A percentile compares a stretch with the other conserved stretches of the same genome.
Evolutionary conservation across 768 basidiomycete species (phyloP).

Genomic region (Tricholoma matsutake): DNA sequence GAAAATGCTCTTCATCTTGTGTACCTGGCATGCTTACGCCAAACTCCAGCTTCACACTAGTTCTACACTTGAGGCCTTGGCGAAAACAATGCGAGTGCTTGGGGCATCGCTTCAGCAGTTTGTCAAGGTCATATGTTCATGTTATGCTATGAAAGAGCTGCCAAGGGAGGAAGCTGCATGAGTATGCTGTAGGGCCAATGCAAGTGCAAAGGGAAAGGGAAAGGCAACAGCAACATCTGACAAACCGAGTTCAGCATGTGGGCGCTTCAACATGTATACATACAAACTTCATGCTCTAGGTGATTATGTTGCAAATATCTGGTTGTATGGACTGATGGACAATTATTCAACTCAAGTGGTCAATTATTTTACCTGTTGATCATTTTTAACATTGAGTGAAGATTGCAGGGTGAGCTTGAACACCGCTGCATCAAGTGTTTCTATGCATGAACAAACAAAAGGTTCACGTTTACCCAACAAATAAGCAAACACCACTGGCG

Average conservation of each 20-base stretch:
- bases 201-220: no score
- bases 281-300: constrained; percentile 13
- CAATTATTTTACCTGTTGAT: neutral
- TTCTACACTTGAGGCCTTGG: constrained; percentile 6
- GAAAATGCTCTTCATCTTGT: constrained; percentile 6
- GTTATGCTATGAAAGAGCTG: constrained; percentile 5
- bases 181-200: neutral
- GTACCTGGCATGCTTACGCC: constrained; percentile 10
- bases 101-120: constrained; percentile 3
- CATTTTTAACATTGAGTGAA: neutral
- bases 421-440: constrained; percentile 5
- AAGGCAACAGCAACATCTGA: neutral
- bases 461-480: neutral
- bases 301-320: constrained; percentile 10
- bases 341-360: constrained; percentile 15
- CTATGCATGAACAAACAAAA: constrained; percentile 5
- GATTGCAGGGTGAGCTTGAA: constrained; percentile 11
- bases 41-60: constrained; percentile 10
- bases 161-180: constrained; percentile 8
- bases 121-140: neutral
- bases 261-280: constrained; percentile 4
- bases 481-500: constrained; percentile 1
- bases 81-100: neutral
- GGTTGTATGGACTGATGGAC: constrained; percentile 6
- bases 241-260: neutral